Evolutionary conservation across 345 rosid genomes (phyloP).

Genomic region (Hibiscus tridactylites): DNA sequence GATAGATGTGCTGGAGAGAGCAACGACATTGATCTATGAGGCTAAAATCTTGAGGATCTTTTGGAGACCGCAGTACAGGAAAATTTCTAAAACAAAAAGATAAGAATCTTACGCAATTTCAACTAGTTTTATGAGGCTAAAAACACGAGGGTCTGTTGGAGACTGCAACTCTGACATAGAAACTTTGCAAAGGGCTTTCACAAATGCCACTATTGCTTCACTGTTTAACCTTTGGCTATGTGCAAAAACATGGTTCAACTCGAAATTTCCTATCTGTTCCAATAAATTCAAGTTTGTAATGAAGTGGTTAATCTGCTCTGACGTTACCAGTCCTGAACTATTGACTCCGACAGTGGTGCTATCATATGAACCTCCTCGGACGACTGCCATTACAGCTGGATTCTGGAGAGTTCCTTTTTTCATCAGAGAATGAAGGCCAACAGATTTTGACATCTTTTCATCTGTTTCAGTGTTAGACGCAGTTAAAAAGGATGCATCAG

Average conservation of each 20-base stretch:
- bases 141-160: slow-evolving; percentile 96
- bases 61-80: not conserved
- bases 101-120: slow-evolving; percentile 83
- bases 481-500: slow-evolving; percentile 79
- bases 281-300: slow-evolving; percentile 89
- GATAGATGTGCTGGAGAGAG: not conserved
- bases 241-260: slow-evolving; percentile 93
- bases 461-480: slow-evolving; percentile 63
- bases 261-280: slow-evolving; percentile 91
- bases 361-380: slow-evolving; percentile 95
- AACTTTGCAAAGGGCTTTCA: slow-evolving; percentile 93
- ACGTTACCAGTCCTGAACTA: slow-evolving; percentile 56
- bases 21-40: not conserved
- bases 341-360: slow-evolving; percentile 61
- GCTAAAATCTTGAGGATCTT: not conserved
- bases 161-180: slow-evolving; percentile 92
- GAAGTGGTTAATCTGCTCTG: slow-evolving; percentile 69
- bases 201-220: slow-evolving; percentile 94
- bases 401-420: slow-evolving; percentile 86
- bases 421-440: slow-evolving; percentile 58
- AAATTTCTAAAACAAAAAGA: not conserved
- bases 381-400: slow-evolving; percentile 95
- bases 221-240: slow-evolving; percentile 92
- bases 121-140: slow-evolving; percentile 91
- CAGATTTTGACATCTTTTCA: slow-evolving; percentile 47